These are phyloP conservation scores for Decorospora gaudefroyi DNA, from an alignment of 2,329 filamentous ascomycete species.

Conservation along the genomic window DNA sequence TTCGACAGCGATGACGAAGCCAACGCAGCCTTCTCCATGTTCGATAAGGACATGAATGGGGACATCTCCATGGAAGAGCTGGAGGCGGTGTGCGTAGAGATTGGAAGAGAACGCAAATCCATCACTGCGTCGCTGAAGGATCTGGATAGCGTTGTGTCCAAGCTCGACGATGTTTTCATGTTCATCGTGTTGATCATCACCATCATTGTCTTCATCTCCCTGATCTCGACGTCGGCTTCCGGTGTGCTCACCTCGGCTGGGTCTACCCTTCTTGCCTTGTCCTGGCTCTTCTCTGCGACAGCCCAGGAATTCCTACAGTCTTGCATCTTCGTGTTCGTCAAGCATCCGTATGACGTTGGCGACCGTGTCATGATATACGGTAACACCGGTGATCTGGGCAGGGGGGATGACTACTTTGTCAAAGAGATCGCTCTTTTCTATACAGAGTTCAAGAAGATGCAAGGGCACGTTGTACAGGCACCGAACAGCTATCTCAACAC, in stretches of 20 bases:
- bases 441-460: conserved; percentile 98
- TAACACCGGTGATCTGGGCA: conserved; percentile 76
- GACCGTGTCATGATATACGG: conserved; percentile 92
- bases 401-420: conserved; percentile 93
- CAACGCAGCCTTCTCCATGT: conserved; percentile 85
- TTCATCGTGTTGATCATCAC: conserved; percentile 82
- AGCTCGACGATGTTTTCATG: conserved; percentile 85
- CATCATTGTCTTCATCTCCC: conserved; percentile 82
- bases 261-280: conserved; percentile 82
- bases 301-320: conserved; percentile 95
- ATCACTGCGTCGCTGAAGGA: conserved; percentile 95
- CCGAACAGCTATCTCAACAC: conserved; percentile 93
- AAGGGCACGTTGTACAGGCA: conserved; percentile 93
- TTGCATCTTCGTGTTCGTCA: conserved; percentile 93
- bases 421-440: conserved; percentile 92
- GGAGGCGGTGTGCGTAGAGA: conserved; percentile 90
- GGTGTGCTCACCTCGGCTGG: conserved; percentile 88
- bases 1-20: conserved; percentile 85
- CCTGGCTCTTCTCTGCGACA: conserved; percentile 90
- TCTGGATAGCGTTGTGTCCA: conserved; percentile 87
- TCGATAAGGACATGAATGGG: conserved; percentile 95
- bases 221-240: conserved; percentile 88
- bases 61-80: conserved; percentile 96
- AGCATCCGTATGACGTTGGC: conserved; percentile 95
- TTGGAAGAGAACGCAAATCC: conserved; percentile 90